Conservation (phyloP, 73 alveolate genomes). For the Paramecium octaurelia region DNA sequence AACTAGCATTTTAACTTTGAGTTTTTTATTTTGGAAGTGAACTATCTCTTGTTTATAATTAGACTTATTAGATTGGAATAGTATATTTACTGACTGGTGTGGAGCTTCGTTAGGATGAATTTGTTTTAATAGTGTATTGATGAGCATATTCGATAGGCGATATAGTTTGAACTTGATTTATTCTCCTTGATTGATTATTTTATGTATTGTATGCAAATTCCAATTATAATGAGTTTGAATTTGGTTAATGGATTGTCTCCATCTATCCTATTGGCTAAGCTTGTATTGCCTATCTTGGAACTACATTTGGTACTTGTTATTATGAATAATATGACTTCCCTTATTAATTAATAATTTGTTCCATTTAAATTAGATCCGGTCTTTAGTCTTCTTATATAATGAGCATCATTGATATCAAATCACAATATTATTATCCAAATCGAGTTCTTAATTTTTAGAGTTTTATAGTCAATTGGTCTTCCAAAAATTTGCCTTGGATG, state of each 20-base stretch:
- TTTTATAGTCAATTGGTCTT: not conserved
- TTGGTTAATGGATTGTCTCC: not conserved
- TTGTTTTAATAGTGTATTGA: constrained; percentile 22
- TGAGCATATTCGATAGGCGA: not conserved
- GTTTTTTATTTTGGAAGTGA: not conserved
- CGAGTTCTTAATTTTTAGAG: not conserved
- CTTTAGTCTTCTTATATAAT: not conserved
- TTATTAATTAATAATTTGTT: not conserved
- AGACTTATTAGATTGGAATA: not conserved
- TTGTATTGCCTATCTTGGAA: not conserved
- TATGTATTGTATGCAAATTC: not conserved
- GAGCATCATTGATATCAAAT: not conserved
- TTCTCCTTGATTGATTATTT: not conserved
- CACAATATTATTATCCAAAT: not conserved
- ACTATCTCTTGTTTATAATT: not conserved
- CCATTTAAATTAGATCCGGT: not conserved
- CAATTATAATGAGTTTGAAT: not conserved
- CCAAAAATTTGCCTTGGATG: not conserved
- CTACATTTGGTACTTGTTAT: not conserved
- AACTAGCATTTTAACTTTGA: not conserved
- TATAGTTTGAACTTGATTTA: not conserved
- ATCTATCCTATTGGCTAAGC: not conserved
- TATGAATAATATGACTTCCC: not conserved
- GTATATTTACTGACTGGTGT: not conserved
- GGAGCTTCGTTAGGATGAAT: not conserved